These are phyloP conservation scores for Arthroderma uncinatum DNA, from an alignment of 2,329 filamentous ascomycete species.

Conservation along the genomic window DNA sequence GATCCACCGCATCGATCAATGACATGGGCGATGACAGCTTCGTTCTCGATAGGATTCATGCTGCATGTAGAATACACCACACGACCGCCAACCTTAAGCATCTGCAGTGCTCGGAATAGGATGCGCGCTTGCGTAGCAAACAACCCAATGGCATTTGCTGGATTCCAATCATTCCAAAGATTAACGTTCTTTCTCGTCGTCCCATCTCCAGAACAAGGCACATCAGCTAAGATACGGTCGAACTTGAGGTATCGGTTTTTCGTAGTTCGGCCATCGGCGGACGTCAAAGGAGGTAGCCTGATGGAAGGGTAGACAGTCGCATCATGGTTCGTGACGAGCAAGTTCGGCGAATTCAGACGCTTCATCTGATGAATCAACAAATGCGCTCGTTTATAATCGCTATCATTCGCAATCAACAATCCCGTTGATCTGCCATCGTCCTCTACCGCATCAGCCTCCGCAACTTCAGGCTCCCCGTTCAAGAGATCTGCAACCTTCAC, in stretches of 20 bases:
- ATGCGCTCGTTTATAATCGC: conserved; percentile 91
- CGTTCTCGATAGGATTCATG: conserved; percentile 97
- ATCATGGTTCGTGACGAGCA: conserved; percentile 96
- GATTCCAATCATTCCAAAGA: conserved; percentile 91
- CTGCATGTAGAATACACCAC: conserved; percentile 98
- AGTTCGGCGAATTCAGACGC: conserved; percentile 86
- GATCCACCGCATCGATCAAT: conserved; percentile 81
- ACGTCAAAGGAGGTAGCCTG: conserved; percentile 53
- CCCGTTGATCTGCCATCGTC: conserved; percentile 85
- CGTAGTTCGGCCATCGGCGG: conserved; percentile 42
- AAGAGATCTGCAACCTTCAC: conserved; percentile 16
- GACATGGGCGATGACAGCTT: conserved; percentile 77
- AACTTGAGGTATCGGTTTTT: conserved; percentile 77
- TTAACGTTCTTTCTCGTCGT: conserved; percentile 86
- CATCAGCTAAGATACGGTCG: conserved; percentile 89
- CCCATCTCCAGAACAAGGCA: conserved; percentile 92
- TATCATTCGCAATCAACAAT: conserved; percentile 86
- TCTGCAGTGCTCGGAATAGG: conserved; percentile 79
- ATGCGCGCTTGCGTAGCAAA: conserved; percentile 82
- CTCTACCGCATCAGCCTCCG: conserved; percentile 41
- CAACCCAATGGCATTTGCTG: conserved; percentile 74
- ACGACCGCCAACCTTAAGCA: conserved; percentile 88
- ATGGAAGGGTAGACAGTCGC: conserved; percentile 92
- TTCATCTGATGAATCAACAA: conserved; percentile 98
- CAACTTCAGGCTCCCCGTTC: conserved; percentile 38